These are phyloP conservation scores for Suhomyces sp. DNA, from an alignment of 805 yeast species.

Conservation along the genomic window DNA sequence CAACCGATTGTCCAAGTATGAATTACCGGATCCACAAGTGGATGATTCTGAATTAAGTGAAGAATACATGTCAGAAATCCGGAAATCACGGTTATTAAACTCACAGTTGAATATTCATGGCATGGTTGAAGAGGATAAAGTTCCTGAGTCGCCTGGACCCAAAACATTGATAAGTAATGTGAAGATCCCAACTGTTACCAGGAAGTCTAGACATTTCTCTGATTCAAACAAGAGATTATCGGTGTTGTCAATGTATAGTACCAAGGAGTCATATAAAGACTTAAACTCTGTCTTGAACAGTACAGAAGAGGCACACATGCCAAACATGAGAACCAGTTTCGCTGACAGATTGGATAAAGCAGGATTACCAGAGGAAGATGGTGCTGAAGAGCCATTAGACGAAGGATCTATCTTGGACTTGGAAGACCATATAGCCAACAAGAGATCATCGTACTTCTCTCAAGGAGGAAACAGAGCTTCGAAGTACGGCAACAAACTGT, in stretches of 20 bases:
- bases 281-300: slow-evolving; percentile 40
- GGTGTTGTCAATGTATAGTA: slow-evolving; percentile 68
- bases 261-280: slow-evolving; percentile 62
- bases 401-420: slow-evolving; percentile 40
- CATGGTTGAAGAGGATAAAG: slow-evolving; percentile 6
- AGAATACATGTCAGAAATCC: slow-evolving; percentile 44
- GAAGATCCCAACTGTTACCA: slow-evolving; percentile 65
- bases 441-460: slow-evolving; percentile 39
- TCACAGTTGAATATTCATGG: slow-evolving; percentile 34
- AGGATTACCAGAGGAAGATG: slow-evolving; percentile 24
- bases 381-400: slow-evolving; percentile 28
- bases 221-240: slow-evolving; percentile 65
- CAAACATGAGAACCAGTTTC: slow-evolving; percentile 36
- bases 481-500: slow-evolving; percentile 12
- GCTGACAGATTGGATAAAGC: slow-evolving; percentile 42
- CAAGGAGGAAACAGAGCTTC: slow-evolving; percentile 26
- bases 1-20: slow-evolving; percentile 17
- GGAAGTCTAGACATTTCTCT: slow-evolving; percentile 62
- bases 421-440: slow-evolving; percentile 38
- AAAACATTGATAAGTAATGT: slow-evolving; percentile 57
- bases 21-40: slow-evolving; percentile 36
- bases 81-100: slow-evolving; percentile 43
- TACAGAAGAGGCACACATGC: slow-evolving; percentile 14
- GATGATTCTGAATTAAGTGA: slow-evolving; percentile 37
- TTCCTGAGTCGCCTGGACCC: slow-evolving; percentile 30